Percentiles rank a stretch among this genome's conserved stretches.
Evolutionary conservation across 345 rosid species (phyloP).

Genomic region (Syzygium grande): DNA sequence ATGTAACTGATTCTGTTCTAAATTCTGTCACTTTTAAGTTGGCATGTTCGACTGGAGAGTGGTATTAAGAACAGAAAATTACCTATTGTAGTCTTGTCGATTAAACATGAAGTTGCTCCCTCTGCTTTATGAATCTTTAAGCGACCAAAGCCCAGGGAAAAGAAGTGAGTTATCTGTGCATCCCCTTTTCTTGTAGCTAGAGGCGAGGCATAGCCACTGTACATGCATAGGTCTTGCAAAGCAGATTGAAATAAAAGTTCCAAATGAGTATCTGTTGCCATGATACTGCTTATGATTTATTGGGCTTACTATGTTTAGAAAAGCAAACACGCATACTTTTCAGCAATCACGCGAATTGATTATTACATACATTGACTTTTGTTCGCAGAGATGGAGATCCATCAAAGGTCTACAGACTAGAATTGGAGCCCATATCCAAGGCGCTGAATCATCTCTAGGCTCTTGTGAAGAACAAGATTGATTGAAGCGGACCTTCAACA

Average conservation of each 20-base stretch:
- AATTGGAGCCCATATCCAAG: too few relatives aligned
- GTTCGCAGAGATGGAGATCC: not conserved
- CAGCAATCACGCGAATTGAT: too few relatives aligned
- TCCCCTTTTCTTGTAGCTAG: too few relatives aligned
- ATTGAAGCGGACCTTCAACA: not conserved
- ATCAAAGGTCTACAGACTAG: rapidly evolving
- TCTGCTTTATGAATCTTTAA: not conserved
- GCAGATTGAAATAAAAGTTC: too few relatives aligned
- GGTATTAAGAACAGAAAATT: not conserved
- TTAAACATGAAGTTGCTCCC: not conserved
- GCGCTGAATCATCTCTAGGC: not conserved
- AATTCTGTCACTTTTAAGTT: not conserved
- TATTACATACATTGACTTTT: too few relatives aligned
- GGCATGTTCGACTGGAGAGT: not conserved
- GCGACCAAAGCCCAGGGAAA: not conserved
- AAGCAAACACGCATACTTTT: too few relatives aligned
- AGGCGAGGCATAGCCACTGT: too few relatives aligned
- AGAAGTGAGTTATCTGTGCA: not conserved
- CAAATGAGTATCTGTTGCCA: too few relatives aligned
- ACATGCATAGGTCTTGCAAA: too few relatives aligned
- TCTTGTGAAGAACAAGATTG: not conserved
- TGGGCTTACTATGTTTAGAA: too few relatives aligned
- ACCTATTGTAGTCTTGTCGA: not conserved
- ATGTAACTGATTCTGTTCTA: not conserved
- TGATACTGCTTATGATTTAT: too few relatives aligned